Evolutionary conservation across 352 stramenopile genomes (phyloP).

Genomic region (Sclerospora graminicola): DNA sequence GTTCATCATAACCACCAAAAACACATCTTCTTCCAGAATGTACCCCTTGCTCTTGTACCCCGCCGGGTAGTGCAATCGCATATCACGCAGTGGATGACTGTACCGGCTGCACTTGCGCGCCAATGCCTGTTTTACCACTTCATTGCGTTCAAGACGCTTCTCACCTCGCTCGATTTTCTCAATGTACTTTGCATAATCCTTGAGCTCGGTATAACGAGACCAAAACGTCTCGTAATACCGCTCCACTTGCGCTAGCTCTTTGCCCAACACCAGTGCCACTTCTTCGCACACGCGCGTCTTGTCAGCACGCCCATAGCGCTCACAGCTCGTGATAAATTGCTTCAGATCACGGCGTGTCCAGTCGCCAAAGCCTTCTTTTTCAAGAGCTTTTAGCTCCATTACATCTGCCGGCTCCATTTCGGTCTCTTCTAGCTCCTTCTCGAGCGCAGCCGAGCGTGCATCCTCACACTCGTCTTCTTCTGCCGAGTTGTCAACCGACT

Average conservation of each 20-base stretch:
- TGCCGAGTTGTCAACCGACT: slow-evolving; percentile 51
- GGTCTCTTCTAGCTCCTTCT: slow-evolving; percentile 73
- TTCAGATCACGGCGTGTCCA: slow-evolving; percentile 89
- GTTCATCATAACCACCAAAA: slow-evolving; percentile 98
- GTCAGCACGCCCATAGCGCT: slow-evolving; percentile 91
- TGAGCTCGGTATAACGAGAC: slow-evolving; percentile 89
- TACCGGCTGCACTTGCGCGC: slow-evolving; percentile 93
- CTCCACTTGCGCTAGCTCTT: slow-evolving; percentile 87
- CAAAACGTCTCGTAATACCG: slow-evolving; percentile 95
- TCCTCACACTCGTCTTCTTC: slow-evolving; percentile 49
- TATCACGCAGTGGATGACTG: slow-evolving; percentile 86
- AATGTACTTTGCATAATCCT: slow-evolving; percentile 87
- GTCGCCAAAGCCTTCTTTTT: slow-evolving; percentile 91
- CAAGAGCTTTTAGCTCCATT: slow-evolving; percentile 58
- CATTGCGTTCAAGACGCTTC: slow-evolving; percentile 91
- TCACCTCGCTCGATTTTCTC: slow-evolving; percentile 96
- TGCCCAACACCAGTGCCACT: slow-evolving; percentile 83
- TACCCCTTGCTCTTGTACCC: slow-evolving; percentile 92
- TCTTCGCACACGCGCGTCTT: slow-evolving; percentile 86
- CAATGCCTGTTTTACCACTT: slow-evolving; percentile 93
- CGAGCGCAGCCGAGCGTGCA: slow-evolving; percentile 44
- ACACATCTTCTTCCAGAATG: slow-evolving; percentile 97
- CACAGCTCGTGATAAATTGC: slow-evolving; percentile 86
- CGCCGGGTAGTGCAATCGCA: slow-evolving; percentile 82
- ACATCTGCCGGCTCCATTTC: slow-evolving; percentile 61